Percentiles rank a stretch among this genome's conserved stretches.
Conservation (phyloP, 169 alveolate species). For the Cardiosporidium cionae region DNA sequence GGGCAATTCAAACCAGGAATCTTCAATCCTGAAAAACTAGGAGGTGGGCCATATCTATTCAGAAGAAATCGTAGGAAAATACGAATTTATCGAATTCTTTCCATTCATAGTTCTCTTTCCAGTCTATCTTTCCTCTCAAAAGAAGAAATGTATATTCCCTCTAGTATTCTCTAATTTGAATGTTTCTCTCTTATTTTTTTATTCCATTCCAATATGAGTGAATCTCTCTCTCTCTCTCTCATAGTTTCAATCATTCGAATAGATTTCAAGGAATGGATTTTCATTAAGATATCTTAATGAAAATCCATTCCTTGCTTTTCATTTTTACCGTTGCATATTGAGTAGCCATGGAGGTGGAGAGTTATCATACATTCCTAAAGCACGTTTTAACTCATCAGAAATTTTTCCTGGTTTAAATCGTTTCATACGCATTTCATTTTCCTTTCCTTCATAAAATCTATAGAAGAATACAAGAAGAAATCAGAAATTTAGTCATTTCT, state of each 20-base stretch:
- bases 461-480: too few relatives aligned
- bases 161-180: too few relatives aligned
- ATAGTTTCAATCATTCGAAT: too few relatives aligned
- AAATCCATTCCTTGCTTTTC: too few relatives aligned
- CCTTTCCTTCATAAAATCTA: slow-evolving; percentile 97
- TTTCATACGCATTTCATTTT: slow-evolving; percentile 82
- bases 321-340: slow-evolving; percentile 88
- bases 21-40: slow-evolving; percentile 92
- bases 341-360: slow-evolving; percentile 95
- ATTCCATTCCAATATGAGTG: too few relatives aligned
- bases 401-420: slow-evolving; percentile 89
- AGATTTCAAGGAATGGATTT: too few relatives aligned
- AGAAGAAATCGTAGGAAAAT: not conserved
- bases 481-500: too few relatives aligned
- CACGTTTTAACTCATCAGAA: slow-evolving; percentile 84
- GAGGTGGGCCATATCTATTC: slow-evolving; percentile 92
- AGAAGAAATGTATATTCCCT: not conserved
- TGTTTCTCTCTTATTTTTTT: too few relatives aligned
- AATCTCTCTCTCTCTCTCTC: too few relatives aligned
- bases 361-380: slow-evolving; percentile 89
- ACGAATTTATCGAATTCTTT: not conserved
- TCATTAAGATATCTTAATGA: too few relatives aligned
- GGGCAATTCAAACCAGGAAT: slow-evolving; percentile 94
- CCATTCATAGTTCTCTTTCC: not conserved
- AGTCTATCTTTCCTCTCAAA: not conserved